These are phyloP conservation scores for Wickerhamiella dianesei DNA, from an alignment of 805 yeast species.

Conservation along the genomic window DNA sequence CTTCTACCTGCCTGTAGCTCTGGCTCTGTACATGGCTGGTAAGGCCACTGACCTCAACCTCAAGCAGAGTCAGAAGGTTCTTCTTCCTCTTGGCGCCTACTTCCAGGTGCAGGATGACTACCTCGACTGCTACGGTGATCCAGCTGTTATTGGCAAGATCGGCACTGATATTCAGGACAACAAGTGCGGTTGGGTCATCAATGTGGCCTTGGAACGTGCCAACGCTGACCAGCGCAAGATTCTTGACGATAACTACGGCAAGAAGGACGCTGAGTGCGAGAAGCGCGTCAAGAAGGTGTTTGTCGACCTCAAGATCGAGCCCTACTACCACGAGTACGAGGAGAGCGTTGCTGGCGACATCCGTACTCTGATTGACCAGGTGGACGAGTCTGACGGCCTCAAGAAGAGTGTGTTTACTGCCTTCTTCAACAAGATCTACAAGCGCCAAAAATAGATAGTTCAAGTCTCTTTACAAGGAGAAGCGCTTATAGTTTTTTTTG, in stretches of 20 bases:
- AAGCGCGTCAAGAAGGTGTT: conserved; percentile 58
- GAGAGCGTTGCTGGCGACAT: conserved; percentile 58
- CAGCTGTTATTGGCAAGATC: conserved; percentile 93
- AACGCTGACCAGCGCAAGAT: conserved; percentile 67
- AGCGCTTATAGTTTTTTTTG: background rate
- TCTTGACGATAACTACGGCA: conserved; percentile 83
- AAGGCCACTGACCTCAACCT: conserved; percentile 55
- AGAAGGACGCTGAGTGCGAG: conserved; percentile 59
- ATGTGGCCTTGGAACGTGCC: conserved; percentile 73
- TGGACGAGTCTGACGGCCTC: conserved; percentile 90
- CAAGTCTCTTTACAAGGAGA: background rate
- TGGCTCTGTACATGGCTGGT: conserved; percentile 91
- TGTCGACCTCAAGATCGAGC: conserved; percentile 55
- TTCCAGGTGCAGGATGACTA: conserved; percentile 98
- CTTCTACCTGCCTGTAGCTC: conserved; percentile 92
- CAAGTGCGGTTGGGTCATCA: conserved; percentile 96
- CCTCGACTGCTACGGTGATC: conserved; percentile 93
- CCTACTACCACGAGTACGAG: conserved; percentile 68
- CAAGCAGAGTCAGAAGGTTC: conserved; percentile 73
- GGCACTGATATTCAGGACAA: conserved; percentile 98
- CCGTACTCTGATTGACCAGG: conserved; percentile 44
- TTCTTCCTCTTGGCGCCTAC: conserved; percentile 93
- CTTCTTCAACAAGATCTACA: conserved; percentile 83
- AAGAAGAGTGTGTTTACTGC: conserved; percentile 72
- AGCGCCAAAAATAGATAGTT: conserved; percentile 59